Percentiles rank a stretch among this genome's conserved stretches.
phyloP scores from a whole-genome alignment of 2,329 filamentous ascomycete genomes.

The Lecanoromycetidae sp. region DNA sequence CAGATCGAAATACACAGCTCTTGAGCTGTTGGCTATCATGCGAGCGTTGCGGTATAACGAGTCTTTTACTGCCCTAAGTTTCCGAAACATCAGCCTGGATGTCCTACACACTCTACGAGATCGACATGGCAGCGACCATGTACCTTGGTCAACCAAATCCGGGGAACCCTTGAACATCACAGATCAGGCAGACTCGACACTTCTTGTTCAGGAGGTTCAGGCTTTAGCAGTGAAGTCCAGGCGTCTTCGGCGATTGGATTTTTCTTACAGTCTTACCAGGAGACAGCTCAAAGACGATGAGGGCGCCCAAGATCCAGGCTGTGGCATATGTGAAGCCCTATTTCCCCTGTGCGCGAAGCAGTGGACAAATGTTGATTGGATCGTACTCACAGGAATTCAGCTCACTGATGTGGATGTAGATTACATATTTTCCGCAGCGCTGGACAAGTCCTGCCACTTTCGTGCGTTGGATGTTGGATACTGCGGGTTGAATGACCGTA shows the following conservation, averaged over 20 bases:
- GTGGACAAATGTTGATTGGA: constrained; percentile 59
- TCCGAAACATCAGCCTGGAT: constrained; percentile 52
- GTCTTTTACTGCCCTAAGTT: constrained; percentile 55
- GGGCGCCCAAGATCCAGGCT: constrained; percentile 47
- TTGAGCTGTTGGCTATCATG: constrained; percentile 59
- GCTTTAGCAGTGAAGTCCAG: constrained; percentile 55
- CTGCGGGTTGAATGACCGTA: constrained; percentile 47
- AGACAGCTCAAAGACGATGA: constrained; percentile 38
- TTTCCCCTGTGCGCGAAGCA: constrained; percentile 56
- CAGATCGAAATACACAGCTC: constrained; percentile 42
- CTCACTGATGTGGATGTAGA: constrained; percentile 61
- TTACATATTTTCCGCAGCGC: constrained; percentile 53
- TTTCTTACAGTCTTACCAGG: constrained; percentile 48
- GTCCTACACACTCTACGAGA: constrained; percentile 51
- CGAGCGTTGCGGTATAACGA: constrained; percentile 60
- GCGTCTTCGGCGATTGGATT: constrained; percentile 51
- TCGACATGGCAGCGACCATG: constrained; percentile 47
- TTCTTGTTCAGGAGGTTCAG: constrained; percentile 57
- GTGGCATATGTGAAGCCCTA: constrained; percentile 57
- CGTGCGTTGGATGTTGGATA: constrained; percentile 56
- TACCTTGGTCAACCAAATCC: constrained; percentile 50
- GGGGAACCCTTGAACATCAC: constrained; percentile 42
- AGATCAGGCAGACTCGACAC: constrained; percentile 42
- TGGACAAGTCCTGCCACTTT: constrained; percentile 51
- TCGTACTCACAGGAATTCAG: constrained; percentile 54